Base-by-base conservation (phyloP, 108 stramenopile species). In the Nitzschia sp. region DNA sequence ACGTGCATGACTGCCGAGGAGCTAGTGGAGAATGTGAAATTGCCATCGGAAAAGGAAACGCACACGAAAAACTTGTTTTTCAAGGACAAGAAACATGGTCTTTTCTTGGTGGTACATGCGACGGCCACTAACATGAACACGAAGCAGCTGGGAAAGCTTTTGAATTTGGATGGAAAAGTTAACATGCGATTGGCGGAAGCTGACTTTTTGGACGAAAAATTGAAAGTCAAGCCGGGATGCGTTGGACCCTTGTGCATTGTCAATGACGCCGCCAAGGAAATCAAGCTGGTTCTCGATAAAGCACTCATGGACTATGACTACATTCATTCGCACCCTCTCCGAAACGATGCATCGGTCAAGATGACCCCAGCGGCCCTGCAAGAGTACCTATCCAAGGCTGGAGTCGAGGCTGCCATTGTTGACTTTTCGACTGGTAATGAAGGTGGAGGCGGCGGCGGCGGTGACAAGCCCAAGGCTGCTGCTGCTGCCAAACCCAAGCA, bases 51-150 rank as follows among this genome's bases (percentile, higher is more conserved):
- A 23, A 71, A 66, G 68, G 87, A 90, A 70, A 79, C 83, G 6
- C 94, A 95, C 42, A 96, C 95, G 49, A 96, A 96, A 78, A 96
- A 95, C 56, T 70, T 97, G 54, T 86, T 96, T 49, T 85, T 96
- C 64, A 84, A 85, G 62, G 96, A 96, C 65, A 96, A 95, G 71
- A 96, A 96, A 72, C 90, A 93, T 68, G 96, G 96, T 15, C 42
- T 87, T 23, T 92, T 94, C 68, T 64, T 93, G 38, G 89, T 95
- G 6, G 81, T 82, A 9, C 79, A 79, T 30, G 78, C 76, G 18
- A 66, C 72, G 53, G 66, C 72, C 31, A 66, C 85, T 15, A 83
- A 82, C 11, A 72, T 89, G 26, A 79, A 97, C 69, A 95, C 94
- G 31, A 96, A 96, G 70, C 83, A 81, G 19, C 75, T 98, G 35